Evolutionary conservation across 441 rosid species (phyloP), one percentile per base, ranked within the genome.

Genomic region (Gossypium trilobum): DNA sequence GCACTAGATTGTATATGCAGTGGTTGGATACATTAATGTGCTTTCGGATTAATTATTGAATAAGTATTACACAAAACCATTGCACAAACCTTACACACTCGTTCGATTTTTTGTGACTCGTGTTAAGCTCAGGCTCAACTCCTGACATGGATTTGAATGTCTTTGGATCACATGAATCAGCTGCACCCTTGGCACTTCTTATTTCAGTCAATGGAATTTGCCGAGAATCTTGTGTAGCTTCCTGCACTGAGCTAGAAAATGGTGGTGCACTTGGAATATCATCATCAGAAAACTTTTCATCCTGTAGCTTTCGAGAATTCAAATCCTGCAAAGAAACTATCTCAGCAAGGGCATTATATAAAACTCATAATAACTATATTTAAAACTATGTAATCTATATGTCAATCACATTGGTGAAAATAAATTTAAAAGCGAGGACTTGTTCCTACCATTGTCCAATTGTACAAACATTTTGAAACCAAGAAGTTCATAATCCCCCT

Each of bases 231-330:
- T 81, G 86, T 78, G 85, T 82, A 70, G 86, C 87, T 82, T 89
- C 91, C 67, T 71, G 82, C 68, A 76, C 82, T 62, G 87, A 77
- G 78, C 86, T 80, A 69, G 87, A 79, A 83, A 92, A 82, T 64
- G 97, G 98, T 70, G 99, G 99, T 25, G 99, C 98, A 84, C 94
- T 92, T 8, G 98, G 95, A 76, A 87, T 79, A 77, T 83, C 85
- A 31, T 84, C 90, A 70, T 83, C 84, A 55, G 86, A 80, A 69
- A 79, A 78, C 63, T 78, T 83, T 14, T 75, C 83, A 54, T 75
- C 73, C 70, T 71, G 75, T 42, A 51, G 20, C 48, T 75, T 81
- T 75, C 75, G 73, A 61, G 83, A 65, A 75, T 69, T 77, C 77
- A 78, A 56, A 77, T 70, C 87, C 97, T 94, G 88, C 50, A 77